These are phyloP conservation scores for Vaccinium darrowii DNA, from an alignment of 148 eudicot species.

Conservation along the genomic window DNA sequence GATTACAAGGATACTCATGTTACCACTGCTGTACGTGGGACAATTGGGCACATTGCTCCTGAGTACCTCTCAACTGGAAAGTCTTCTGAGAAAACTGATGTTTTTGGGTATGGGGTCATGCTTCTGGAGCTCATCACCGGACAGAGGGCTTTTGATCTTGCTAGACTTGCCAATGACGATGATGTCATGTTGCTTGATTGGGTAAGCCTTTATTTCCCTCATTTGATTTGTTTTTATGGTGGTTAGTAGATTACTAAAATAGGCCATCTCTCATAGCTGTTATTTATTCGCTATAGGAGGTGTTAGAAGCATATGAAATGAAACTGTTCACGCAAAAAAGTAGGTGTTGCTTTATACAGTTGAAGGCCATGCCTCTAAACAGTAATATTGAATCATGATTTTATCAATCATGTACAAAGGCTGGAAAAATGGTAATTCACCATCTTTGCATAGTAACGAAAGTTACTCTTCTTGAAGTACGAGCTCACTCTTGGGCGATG, in stretches of 20 bases:
- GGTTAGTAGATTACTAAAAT: background rate
- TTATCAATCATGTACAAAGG: background rate
- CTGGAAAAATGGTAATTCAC: background rate
- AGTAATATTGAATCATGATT: background rate
- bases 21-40: constrained; percentile 63
- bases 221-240: background rate
- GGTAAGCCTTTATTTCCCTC: constrained; percentile 34
- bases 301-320: background rate
- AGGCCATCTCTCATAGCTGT: background rate
- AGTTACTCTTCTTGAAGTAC: too few species aligned
- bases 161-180: constrained; percentile 58
- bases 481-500: too few species aligned
- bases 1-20: constrained; percentile 65
- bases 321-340: background rate
- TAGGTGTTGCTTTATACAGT: background rate
- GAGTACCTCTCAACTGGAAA: constrained; percentile 60
- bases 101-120: constrained; percentile 66
- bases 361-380: background rate
- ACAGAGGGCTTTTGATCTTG: constrained; percentile 68
- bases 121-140: constrained; percentile 72
- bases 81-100: constrained; percentile 65
- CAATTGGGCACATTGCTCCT: constrained; percentile 66
- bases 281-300: background rate
- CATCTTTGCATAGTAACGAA: too few species aligned
- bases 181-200: constrained; percentile 70